Base-by-base conservation (phyloP, 129 eudicot genomes). In the Lactuca sativa region DNA sequence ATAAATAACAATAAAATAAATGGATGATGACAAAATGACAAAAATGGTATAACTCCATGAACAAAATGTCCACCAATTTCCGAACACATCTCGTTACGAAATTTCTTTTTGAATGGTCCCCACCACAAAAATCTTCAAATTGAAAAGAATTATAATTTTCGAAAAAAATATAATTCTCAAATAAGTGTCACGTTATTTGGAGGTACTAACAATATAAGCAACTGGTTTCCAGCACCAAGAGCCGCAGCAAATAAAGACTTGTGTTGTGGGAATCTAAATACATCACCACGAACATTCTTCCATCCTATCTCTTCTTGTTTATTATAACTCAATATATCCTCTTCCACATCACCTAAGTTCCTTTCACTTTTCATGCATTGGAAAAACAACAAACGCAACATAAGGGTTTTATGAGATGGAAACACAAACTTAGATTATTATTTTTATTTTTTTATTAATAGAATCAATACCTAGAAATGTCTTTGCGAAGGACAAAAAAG, bases 221-320 rank as follows among this genome's bases (percentile, higher is more conserved):
- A 67, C 66, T 89, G 96, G 31, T 81, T 83, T 25, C 96, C 96
- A 52, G 86, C 81, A 78, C 90, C 93, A 25, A 25, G 30, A 25
- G 30, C 30, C 30, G 30, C 30, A 25, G 30, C 1, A 25, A 25
- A 25, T 25, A 25, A 25, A 25, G 30, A 25, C 30, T 25, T 25
- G 30, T 25, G 2, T 25, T 25, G 30, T 25, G 30, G 96, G 77
- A 66, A 89, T 75, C 93, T 73, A 31, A 89, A 89, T 18, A 86
- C 86, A 72, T 89, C 96, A 17, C 93, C 92, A 74, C 86, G 96
- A 51, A 86, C 77, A 79, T 78, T 83, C 78, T 89, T 89, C 96
- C 96, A 89, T 32, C 93, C 93, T 7, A 82, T 79, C 47, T 80
- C 93, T 73, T 86, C 93, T 68, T 79, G 88, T 66, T 83, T 79